Percentiles rank a stretch among this genome's conserved stretches.
These are phyloP conservation scores for Epichloe hybrida DNA, from an alignment of 2,329 filamentous ascomycete species.

Conservation along the genomic window DNA sequence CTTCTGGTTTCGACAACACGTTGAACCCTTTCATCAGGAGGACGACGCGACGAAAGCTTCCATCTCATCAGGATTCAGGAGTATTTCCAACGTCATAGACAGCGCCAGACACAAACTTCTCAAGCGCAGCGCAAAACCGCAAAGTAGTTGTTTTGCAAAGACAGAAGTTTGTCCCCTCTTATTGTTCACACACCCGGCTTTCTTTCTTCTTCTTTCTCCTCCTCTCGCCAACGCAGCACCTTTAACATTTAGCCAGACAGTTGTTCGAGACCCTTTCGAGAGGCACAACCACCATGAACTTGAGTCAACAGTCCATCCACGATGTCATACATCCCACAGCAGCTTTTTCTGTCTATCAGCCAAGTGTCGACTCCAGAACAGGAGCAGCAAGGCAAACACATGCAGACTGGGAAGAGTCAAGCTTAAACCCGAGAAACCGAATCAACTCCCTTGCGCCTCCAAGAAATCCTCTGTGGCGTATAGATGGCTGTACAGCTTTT, in stretches of 20 bases:
- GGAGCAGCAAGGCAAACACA: not conserved
- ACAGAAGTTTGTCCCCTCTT: not conserved
- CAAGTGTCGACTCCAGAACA: not conserved
- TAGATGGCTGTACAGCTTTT: constrained; percentile 43
- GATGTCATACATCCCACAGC: constrained; percentile 46
- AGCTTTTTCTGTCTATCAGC: constrained; percentile 23
- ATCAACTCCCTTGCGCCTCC: constrained; percentile 40
- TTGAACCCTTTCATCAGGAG: not conserved
- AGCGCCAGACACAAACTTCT: not conserved
- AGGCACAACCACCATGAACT: constrained; percentile 30
- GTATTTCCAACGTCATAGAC: not conserved
- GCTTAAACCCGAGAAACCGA: constrained; percentile 46
- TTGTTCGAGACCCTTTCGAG: not conserved
- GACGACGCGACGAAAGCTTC: not conserved
- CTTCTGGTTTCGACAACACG: not conserved
- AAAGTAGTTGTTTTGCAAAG: not conserved
- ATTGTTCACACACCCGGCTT: not conserved
- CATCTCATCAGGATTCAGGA: not conserved
- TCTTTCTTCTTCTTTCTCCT: not conserved
- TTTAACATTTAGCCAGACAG: not conserved
- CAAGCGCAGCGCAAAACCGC: not conserved
- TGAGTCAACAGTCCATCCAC: constrained; percentile 37
- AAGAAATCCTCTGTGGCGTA: constrained; percentile 35
- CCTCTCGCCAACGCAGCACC: not conserved
- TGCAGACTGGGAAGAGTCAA: constrained; percentile 31